Base-by-base conservation (phyloP, 495 filamentous ascomycete genomes). In the Schizothecium vesticola region DNA sequence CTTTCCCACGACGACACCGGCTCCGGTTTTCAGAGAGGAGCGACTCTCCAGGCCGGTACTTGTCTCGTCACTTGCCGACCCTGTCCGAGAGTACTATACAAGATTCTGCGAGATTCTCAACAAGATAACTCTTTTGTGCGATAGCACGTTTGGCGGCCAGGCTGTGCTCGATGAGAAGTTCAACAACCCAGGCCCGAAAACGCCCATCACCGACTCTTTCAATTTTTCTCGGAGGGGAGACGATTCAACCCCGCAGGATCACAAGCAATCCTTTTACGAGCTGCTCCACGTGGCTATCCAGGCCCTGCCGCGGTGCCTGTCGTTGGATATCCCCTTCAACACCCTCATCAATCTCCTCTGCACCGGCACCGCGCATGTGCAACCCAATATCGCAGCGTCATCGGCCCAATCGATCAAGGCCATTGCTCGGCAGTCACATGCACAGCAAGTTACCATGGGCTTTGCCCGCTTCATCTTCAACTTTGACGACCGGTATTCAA, bases 391-490 rank as follows among this genome's bases (percentile, higher is more conserved):
- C 72, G 96, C 96, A 0, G 86, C 85, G 25, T 97, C 95, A 3
- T 99, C 95, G 3, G 90, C 92, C 5, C 90, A 94, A 72, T 97
- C 95, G 11, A 79, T 99, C 4, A 97, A 97, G 78, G 92, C 94
- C 1, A 98, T 99, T 73, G 95, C 96, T 9, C 86, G 92, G 21
- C 94, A 99, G 76, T 91, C 89, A 9, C 91, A 97, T 79, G 94
- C 95, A 1, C 94, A 98, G 72, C 92, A 93, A 77, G 94, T 99
- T 24, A 97, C 94, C 2, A 96, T 97, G 74, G 93, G 96, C 4
- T 99, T 98, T 80, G 91, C 94, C 19, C 83, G 93, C 55, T 99
- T 98, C 71, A 98, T 99, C 33, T 97, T 99, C 81, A 96, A 92
- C 64, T 98, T 97, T 74, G 96, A 99, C 78, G 92, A 94, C 70